Base-by-base conservation (phyloP, 192 early-diverging fungal species). In the Coemansia sp. region DNA sequence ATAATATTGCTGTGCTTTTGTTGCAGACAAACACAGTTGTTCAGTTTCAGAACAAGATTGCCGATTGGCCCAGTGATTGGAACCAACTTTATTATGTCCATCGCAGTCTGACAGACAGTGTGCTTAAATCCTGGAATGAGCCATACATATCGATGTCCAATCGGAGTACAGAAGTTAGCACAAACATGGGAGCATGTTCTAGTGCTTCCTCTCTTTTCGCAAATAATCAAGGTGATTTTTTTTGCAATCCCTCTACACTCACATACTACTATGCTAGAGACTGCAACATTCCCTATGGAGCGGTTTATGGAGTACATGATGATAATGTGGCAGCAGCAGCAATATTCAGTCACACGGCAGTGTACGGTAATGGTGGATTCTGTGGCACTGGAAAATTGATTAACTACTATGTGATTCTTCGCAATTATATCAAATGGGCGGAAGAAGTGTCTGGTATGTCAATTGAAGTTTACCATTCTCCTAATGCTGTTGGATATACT, bases 391-490 rank as follows among this genome's bases (percentile, higher is more conserved):
- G 47, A 0, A 55, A 28, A 0, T 16, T 73, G 9, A 54, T 58
- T 22, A 73, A 49, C 49, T 73, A 73, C 56, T 73, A 73, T 55
- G 47, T 60, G 1, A 49, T 73, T 32, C 34, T 73, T 7, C 59
- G 64, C 47, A 73, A 73, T 54, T 73, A 73, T 25, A 47, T 73
- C 0, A 22, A 58, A 10, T 73, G 70, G 70, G 54, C 60, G 2
- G 34, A 38, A 9, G 6, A 38, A 30, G 21, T 59, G n/a, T 47
- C 24, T n/a, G 49, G 25, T 28, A 14, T 34, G 1, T 22, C 10
- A 22, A 48, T 38, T 2, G 10, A 22, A 5, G 49, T 34, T 0
- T 67, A 58, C 34, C 56, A 67, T 49, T 21, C 56, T n/a, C 2
- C 19, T 8, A 31, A 19, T 47, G 49, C 56, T 22, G 49, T 24